phyloP scores from a whole-genome alignment of 176 grass and related monocot genomes.

The Oryza brachyantha region DNA sequence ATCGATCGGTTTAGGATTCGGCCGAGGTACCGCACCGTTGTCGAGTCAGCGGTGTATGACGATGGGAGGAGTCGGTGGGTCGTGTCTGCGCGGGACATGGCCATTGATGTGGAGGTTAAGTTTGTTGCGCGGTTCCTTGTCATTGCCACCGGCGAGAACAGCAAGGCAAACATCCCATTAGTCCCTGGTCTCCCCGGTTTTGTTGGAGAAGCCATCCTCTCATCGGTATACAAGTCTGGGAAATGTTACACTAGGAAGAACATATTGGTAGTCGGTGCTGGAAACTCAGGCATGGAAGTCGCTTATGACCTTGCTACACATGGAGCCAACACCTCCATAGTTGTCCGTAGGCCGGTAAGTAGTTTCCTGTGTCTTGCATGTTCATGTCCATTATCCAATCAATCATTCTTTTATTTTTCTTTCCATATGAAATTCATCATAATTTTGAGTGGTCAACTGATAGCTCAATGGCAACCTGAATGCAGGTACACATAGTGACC shows the following conservation, averaged over 20 bases:
- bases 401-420: neutral
- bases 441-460: neutral
- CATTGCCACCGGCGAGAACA: slow-evolving; percentile 43
- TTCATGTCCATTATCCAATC: neutral
- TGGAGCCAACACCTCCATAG: slow-evolving; percentile 30
- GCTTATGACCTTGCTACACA: slow-evolving; percentile 39
- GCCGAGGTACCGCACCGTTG: neutral
- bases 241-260: neutral
- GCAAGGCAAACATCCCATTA: neutral
- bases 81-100: neutral
- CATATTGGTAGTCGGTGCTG: slow-evolving; percentile 36
- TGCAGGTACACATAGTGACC: slow-evolving; percentile 44
- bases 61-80: neutral
- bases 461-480: neutral
- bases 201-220: slow-evolving; percentile 14
- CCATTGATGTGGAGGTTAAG: neutral
- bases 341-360: slow-evolving; percentile 29
- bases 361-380: neutral
- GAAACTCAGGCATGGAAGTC: slow-evolving; percentile 61
- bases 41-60: slow-evolving; percentile 12
- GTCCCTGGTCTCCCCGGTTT: slow-evolving; percentile 25
- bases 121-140: slow-evolving; percentile 23
- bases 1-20: neutral
- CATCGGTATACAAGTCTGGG: slow-evolving; percentile 36
- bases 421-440: neutral